These are phyloP conservation scores for Calocera viscosa DNA, from an alignment of 768 basidiomycete genomes.

Conservation along the genomic window DNA sequence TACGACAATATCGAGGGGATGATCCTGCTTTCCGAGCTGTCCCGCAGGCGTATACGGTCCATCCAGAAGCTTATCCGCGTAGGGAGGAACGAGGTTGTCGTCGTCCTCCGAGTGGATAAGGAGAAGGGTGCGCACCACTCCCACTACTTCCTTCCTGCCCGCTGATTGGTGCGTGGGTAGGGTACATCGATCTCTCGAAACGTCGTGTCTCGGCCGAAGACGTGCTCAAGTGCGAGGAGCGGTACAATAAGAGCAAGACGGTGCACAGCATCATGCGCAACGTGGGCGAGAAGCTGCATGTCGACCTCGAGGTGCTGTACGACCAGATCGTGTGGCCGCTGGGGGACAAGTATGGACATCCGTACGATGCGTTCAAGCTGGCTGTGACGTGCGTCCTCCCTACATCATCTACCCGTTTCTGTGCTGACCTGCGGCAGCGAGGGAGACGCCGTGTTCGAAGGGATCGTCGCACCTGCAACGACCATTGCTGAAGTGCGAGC, in stretches of 20 bases:
- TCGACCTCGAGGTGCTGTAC: conserved; percentile 65
- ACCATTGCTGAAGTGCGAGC: conserved; percentile 53
- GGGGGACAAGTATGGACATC: conserved; percentile 81
- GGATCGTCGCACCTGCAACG: conserved; percentile 43
- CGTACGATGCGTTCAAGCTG: conserved; percentile 96
- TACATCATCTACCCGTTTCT: conserved; percentile 3
- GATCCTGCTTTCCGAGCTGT: conserved; percentile 98
- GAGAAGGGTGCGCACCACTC: conserved; percentile 65
- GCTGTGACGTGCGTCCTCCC: conserved; percentile 62
- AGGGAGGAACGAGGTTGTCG: conserved; percentile 95
- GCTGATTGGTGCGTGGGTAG: conserved; percentile 29
- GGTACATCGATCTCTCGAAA: conserved; percentile 98
- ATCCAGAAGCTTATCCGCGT: conserved; percentile 97
- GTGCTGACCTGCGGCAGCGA: conserved; percentile 34
- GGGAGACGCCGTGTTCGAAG: conserved; percentile 66
- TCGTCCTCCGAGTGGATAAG: conserved; percentile 94
- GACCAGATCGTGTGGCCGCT: conserved; percentile 90
- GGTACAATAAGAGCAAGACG: conserved; percentile 95
- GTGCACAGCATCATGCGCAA: conserved; percentile 88
- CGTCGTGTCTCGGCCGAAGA: conserved; percentile 96
- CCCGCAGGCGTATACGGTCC: conserved; percentile 85
- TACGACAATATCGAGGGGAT: conserved; percentile 99
- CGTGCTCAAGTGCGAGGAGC: conserved; percentile 96
- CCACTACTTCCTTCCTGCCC: neutral
- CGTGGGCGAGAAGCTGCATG: conserved; percentile 64